These are phyloP conservation scores for Hyaloscypha hepaticicola DNA, from an alignment of 495 filamentous ascomycete genomes.

Conservation along the genomic window DNA sequence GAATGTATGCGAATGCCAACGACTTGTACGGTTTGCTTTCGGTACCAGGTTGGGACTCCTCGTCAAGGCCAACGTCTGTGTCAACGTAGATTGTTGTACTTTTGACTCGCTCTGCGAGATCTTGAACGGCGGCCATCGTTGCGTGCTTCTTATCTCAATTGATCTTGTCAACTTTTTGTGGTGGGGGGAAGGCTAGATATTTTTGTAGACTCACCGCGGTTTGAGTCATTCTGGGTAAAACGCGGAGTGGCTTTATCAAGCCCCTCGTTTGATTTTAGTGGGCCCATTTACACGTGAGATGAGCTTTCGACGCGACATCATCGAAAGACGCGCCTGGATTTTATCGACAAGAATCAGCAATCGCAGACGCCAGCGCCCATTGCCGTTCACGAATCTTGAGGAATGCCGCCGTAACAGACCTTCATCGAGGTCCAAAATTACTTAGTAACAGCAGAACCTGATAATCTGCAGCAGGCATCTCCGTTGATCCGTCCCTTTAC, in stretches of 20 bases:
- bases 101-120: slow-evolving; percentile 29
- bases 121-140: slow-evolving; percentile 30
- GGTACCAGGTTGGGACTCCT: slow-evolving; percentile 61
- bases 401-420: neutral
- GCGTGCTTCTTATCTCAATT: slow-evolving; percentile 24
- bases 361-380: neutral
- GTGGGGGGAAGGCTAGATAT: slow-evolving; percentile 8
- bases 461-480: neutral
- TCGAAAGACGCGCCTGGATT: slow-evolving; percentile 2
- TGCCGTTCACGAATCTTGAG: neutral
- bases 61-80: slow-evolving; percentile 73
- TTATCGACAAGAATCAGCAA: neutral
- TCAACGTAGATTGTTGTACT: slow-evolving; percentile 68
- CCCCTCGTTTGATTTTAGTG: neutral
- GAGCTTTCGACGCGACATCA: slow-evolving; percentile 18
- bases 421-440: neutral
- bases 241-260: slow-evolving; percentile 2
- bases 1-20: slow-evolving; percentile 71
- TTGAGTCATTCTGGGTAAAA: slow-evolving; percentile 20
- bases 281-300: slow-evolving; percentile 24
- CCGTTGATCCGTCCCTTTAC: neutral
- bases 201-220: slow-evolving; percentile 16
- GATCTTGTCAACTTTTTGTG: slow-evolving; percentile 14
- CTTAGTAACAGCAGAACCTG: neutral
- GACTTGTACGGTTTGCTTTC: slow-evolving; percentile 77